Base-by-base conservation (phyloP, 805 yeast genomes). In the Yarrowia divulgata region DNA sequence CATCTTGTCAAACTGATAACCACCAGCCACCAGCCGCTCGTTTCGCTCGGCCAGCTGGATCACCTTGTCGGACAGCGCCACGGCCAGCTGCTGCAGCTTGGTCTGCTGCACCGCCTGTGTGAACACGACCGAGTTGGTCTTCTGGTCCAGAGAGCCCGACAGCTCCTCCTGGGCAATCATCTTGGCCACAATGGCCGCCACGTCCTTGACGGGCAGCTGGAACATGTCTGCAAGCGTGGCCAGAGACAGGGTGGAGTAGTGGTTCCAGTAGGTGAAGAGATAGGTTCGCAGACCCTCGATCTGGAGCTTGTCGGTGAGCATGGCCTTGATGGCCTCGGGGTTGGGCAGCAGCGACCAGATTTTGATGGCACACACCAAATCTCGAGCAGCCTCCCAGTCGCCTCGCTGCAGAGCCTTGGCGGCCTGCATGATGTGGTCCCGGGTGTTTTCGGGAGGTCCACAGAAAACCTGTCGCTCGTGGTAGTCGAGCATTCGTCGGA, bases 361-460 rank as follows among this genome's bases (percentile, higher is more conserved):
- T 82, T 90, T 90, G 78, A 94, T 88, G 35, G 91, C 83, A 48
- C 85, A 83, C 74, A 95, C 85, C 76, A 91, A 84, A 66, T 87
- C 87, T 73, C 87, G 85, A 32, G 97, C 89, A 74, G 85, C 84
- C 72, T 84, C 81, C 98, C 99, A 95, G 77, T 94, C 91, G 73
- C 98, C 97, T 74, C 85, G 85, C 77, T 90, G 91, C 79, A 95
- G 86, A 40, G 91, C 87, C 80, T 88, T 88, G 50, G 98, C 96
- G 62, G 98, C 97, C 79, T 90, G 91, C 85, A 94, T 88, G 74
- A 95, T 89, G 80, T 87, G 91, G 79, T 95, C 99, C 76, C 96
- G 89, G 57, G 96, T 90, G 79, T 93, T 91, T 81, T 95, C 99
- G 68, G 98, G 97, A 60, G 99, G 99, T 54, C 98, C 99, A 72